Evolutionary conservation across 2,329 filamentous ascomycete species (phyloP).

Genomic region (Aspergillus floridensis): DNA sequence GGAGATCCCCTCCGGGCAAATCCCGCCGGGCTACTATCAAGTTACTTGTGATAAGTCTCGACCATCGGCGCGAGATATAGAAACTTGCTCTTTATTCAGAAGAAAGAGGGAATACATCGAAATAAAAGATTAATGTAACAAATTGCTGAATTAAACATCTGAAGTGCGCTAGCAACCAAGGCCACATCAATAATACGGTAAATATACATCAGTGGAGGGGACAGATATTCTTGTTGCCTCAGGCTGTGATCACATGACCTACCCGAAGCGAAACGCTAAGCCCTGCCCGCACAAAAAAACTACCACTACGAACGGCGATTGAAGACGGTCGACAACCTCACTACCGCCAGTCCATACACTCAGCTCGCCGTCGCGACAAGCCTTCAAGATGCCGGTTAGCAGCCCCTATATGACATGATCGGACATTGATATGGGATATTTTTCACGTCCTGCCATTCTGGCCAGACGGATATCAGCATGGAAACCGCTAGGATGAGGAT

Average conservation of each 20-base stretch:
- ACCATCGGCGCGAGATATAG: no score
- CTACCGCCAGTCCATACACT: constrained; percentile 32
- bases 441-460: background rate
- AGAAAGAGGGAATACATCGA: no score
- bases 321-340: constrained; percentile 36
- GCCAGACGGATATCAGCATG: background rate
- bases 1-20: background rate
- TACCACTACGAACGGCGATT: constrained; percentile 26
- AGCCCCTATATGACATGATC: constrained; percentile 5
- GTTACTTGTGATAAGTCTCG: no score
- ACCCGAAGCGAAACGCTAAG: constrained; percentile 40
- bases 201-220: background rate
- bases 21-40: background rate
- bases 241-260: constrained; percentile 36
- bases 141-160: no score
- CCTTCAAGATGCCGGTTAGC: constrained; percentile 58
- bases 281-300: constrained; percentile 43
- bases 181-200: background rate
- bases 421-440: background rate
- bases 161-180: no score
- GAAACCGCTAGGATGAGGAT: background rate
- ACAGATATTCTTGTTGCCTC: constrained; percentile 11
- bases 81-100: no score
- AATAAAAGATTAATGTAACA: no score
- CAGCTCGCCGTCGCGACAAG: constrained; percentile 43